A percentile compares a stretch with the other conserved stretches of the same genome.
These are phyloP conservation scores for Coriolopsis trogii DNA, from an alignment of 1,284 basidiomycete genomes.

Conservation along the genomic window DNA sequence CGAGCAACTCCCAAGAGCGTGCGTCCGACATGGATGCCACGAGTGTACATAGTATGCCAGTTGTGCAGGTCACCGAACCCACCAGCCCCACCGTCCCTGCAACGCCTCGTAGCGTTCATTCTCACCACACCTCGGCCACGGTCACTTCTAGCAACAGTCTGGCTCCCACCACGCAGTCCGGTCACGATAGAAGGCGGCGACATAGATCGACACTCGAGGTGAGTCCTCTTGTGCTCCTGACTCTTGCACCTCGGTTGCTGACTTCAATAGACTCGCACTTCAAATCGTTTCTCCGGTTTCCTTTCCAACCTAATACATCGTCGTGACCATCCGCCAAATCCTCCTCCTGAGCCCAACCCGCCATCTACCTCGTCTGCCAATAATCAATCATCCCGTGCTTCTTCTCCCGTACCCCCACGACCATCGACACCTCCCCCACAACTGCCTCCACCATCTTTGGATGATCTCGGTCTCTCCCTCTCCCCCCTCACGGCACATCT, in stretches of 20 bases:
- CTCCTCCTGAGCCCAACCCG: slow-evolving; percentile 29
- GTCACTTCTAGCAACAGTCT: slow-evolving; percentile 24
- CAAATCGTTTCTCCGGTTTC: slow-evolving; percentile 78
- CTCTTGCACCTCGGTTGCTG: slow-evolving; percentile 14
- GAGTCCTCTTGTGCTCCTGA: slow-evolving; percentile 20
- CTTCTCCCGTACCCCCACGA: slow-evolving; percentile 54
- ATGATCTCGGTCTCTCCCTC: slow-evolving; percentile 75
- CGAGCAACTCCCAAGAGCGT: slow-evolving; percentile 27
- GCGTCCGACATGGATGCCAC: slow-evolving; percentile 43
- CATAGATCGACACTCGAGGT: slow-evolving; percentile 29
- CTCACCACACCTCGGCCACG: slow-evolving; percentile 20
- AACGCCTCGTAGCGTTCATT: slow-evolving; percentile 32
- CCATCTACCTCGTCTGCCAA: slow-evolving; percentile 28
- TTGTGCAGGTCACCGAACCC: slow-evolving; percentile 49
- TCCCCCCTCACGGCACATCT: slow-evolving; percentile 67
- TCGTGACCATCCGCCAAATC: slow-evolving; percentile 48
- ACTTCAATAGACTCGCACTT: slow-evolving; percentile 52
- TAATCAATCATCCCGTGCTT: slow-evolving; percentile 46
- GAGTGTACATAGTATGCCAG: slow-evolving; percentile 63
- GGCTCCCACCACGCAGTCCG: slow-evolving; percentile 22
- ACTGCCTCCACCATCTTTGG: slow-evolving; percentile 67
- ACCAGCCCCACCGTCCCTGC: slow-evolving; percentile 32
- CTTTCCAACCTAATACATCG: slow-evolving; percentile 78
- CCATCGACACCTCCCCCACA: slow-evolving; percentile 69
- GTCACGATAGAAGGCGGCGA: slow-evolving; percentile 28